Conservation (phyloP, 257 asterid genomes). For the Thymus quinquecostatus region DNA sequence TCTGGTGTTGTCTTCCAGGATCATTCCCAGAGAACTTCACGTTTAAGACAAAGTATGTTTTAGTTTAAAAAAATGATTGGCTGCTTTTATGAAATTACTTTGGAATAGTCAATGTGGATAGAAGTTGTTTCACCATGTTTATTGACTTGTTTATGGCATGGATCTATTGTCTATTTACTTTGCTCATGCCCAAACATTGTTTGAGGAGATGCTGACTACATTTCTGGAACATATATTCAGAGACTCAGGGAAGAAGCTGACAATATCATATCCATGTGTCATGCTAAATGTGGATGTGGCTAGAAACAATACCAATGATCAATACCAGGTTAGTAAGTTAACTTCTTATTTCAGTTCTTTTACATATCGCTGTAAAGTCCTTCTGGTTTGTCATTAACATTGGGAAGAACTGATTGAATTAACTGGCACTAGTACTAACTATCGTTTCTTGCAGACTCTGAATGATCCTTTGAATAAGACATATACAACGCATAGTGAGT, state of each 20-base stretch:
- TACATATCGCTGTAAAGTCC: constrained; percentile 19
- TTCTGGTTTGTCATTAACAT: constrained; percentile 29
- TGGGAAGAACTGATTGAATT: constrained; percentile 25
- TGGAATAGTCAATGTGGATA: neutral
- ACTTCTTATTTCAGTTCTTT: constrained; percentile 12
- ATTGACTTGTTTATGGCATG: constrained; percentile 21
- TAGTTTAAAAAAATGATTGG: constrained; percentile 24
- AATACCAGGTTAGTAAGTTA: constrained; percentile 75
- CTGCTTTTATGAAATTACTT: constrained; percentile 18
- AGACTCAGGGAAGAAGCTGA: constrained; percentile 76
- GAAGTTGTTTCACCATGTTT: constrained; percentile 5
- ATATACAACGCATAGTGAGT: constrained; percentile 86
- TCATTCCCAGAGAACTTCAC: constrained; percentile 98
- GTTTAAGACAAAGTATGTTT: constrained; percentile 74
- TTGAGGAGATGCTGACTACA: constrained; percentile 36
- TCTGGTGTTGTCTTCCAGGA: constrained; percentile 94
- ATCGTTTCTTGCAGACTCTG: constrained; percentile 69
- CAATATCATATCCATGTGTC: constrained; percentile 97
- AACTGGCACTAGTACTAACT: constrained; percentile 28
- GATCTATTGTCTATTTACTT: constrained; percentile 29
- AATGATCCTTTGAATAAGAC: constrained; percentile 73
- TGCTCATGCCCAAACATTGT: constrained; percentile 27
- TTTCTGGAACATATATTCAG: constrained; percentile 53
- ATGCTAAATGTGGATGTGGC: constrained; percentile 99
- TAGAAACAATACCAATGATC: constrained; percentile 94